Evolutionary conservation across 495 filamentous ascomycete species (phyloP).

Genomic region (Neurospora tetrasperma): DNA sequence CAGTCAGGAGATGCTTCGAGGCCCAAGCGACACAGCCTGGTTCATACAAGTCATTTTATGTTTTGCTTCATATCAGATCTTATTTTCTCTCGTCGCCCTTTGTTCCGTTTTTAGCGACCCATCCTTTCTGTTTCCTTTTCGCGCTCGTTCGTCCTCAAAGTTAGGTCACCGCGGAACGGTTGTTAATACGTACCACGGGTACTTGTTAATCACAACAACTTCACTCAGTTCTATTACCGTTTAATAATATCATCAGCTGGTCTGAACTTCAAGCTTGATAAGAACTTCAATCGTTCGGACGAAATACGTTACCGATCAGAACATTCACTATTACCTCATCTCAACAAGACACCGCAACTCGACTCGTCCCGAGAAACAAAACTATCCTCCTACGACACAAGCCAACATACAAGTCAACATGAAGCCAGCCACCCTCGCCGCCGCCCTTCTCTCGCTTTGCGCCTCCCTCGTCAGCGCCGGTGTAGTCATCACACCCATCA

Average conservation of each 20-base stretch:
- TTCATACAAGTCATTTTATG: background rate
- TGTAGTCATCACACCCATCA: conserved; percentile 37
- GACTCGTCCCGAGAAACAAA: background rate
- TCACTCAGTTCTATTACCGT: background rate
- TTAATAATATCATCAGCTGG: background rate
- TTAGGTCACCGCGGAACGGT: background rate
- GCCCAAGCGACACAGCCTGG: background rate
- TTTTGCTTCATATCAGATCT: background rate
- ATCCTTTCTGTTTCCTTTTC: background rate
- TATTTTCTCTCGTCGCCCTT: background rate
- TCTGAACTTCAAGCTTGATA: background rate
- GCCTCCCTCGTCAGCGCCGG: conserved; percentile 36
- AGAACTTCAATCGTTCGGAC: background rate
- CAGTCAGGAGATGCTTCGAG: background rate
- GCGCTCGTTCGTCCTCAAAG: background rate
- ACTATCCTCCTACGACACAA: background rate
- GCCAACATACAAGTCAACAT: conserved; percentile 23
- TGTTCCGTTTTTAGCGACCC: background rate
- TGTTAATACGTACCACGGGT: background rate
- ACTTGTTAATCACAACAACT: background rate
- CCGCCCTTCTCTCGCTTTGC: conserved; percentile 27
- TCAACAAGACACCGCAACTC: background rate
- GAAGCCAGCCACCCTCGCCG: conserved; percentile 27
- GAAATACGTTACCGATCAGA: background rate
- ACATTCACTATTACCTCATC: background rate